These are phyloP conservation scores for Pleurozium schreberi DNA, from an alignment of 225 moss, liverwort and hornwort species.

Conservation along the genomic window DNA sequence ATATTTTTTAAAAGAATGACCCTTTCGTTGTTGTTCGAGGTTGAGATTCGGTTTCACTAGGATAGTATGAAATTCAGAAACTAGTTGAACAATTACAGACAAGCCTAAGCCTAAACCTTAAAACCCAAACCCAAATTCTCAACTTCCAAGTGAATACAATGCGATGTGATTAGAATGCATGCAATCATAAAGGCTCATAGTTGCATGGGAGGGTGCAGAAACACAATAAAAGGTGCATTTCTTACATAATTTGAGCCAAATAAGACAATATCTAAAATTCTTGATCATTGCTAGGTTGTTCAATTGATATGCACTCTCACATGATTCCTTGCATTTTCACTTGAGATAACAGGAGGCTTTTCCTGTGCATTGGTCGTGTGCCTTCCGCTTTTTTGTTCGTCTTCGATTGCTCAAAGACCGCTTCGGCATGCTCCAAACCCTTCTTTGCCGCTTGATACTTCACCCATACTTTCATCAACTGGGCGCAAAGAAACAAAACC, in stretches of 20 bases:
- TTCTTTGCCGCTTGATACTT: slow-evolving; percentile 41
- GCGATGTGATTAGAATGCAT: no score
- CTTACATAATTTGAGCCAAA: not conserved
- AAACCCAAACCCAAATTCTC: no score
- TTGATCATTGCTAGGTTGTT: not conserved
- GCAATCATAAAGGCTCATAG: not conserved
- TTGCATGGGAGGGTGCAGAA: not conserved
- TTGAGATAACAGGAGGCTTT: slow-evolving; percentile 12
- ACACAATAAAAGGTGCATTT: not conserved
- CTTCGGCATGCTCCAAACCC: slow-evolving; percentile 55
- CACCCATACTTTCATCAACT: slow-evolving; percentile 47
- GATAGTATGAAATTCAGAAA: not conserved
- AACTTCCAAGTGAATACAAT: not conserved
- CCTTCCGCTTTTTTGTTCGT: slow-evolving; percentile 19
- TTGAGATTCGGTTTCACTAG: not conserved
- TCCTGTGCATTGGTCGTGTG: slow-evolving; percentile 43
- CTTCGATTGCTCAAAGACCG: slow-evolving; percentile 46
- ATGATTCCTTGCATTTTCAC: not conserved
- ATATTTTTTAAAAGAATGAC: not conserved
- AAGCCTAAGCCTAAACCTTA: not conserved
- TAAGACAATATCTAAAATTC: not conserved
- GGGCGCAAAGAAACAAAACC: not conserved
- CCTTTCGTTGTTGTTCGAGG: not conserved
- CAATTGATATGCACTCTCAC: not conserved
- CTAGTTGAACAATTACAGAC: not conserved